Percentiles rank a stretch among this genome's conserved stretches.
Evolutionary conservation across 2,329 filamentous ascomycete species (phyloP).

Genomic region (Byssothecium circinans): DNA sequence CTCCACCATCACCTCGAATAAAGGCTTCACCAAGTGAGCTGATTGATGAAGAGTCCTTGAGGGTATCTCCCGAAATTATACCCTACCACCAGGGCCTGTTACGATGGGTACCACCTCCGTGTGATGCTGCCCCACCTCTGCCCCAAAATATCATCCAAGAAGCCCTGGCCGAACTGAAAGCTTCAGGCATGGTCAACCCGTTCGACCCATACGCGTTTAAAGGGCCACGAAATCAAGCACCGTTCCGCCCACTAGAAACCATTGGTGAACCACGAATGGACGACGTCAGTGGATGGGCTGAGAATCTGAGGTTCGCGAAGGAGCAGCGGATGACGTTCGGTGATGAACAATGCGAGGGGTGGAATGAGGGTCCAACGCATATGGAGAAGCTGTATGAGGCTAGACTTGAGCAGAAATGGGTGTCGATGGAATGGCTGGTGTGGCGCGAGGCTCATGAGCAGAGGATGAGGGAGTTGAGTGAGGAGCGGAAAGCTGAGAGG

Average conservation of each 20-base stretch:
- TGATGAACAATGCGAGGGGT: constrained; percentile 8
- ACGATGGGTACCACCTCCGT: background rate
- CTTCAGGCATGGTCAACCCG: background rate
- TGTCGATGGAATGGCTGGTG: constrained; percentile 20
- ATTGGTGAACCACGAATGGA: constrained; percentile 12
- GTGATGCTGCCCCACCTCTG: background rate
- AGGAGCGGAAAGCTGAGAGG: too few species aligned
- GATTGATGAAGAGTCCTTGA: too few species aligned
- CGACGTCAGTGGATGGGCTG: constrained; percentile 27
- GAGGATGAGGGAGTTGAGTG: too few species aligned
- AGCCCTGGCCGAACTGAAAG: background rate
- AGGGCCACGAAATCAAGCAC: constrained; percentile 18
- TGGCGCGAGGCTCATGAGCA: too few species aligned
- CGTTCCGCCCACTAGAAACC: constrained; percentile 21
- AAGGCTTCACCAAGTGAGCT: too few species aligned
- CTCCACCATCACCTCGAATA: too few species aligned
- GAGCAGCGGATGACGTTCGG: constrained; percentile 18
- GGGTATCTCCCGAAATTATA: too few species aligned
- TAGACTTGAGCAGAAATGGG: constrained; percentile 21
- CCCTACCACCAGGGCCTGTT: background rate
- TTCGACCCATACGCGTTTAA: constrained; percentile 16
- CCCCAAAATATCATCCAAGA: background rate
- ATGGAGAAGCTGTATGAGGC: constrained; percentile 22
- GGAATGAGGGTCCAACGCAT: constrained; percentile 30
- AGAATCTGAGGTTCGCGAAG: constrained; percentile 26